Evolutionary conservation across 768 basidiomycete genomes (phyloP).

Genomic region (Mrakia frigida): DNA sequence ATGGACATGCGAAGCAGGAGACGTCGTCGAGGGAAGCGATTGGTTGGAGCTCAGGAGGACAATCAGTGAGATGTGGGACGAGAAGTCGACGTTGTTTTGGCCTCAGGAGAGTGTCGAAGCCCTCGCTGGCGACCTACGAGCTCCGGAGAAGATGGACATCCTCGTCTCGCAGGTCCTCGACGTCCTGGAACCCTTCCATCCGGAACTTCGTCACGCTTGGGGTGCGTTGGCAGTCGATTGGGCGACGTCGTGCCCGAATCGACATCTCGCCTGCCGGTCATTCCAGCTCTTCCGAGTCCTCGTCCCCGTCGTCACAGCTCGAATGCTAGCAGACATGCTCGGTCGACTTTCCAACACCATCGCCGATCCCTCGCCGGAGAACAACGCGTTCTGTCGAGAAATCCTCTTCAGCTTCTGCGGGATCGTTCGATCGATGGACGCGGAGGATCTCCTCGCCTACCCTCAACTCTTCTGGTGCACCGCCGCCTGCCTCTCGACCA

Average conservation of each 20-base stretch:
- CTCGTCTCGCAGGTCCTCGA: conserved; percentile 63
- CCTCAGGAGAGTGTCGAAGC: conserved; percentile 35
- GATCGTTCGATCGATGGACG: conserved; percentile 58
- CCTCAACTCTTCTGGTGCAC: conserved; percentile 86
- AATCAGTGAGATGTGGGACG: conserved; percentile 35
- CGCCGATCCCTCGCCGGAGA: conserved; percentile 65
- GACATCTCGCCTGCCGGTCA: conserved; percentile 78
- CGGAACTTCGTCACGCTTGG: conserved; percentile 67
- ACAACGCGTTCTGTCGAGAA: conserved; percentile 77
- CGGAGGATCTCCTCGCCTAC: conserved; percentile 54
- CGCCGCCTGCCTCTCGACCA: conserved; percentile 73
- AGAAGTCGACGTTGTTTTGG: conserved; percentile 39
- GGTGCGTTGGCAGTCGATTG: conserved; percentile 73
- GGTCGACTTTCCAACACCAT: conserved; percentile 79
- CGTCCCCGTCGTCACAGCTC: conserved; percentile 62
- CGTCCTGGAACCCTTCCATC: conserved; percentile 64
- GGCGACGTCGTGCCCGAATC: conserved; percentile 81
- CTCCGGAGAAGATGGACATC: conserved; percentile 43
- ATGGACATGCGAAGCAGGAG: conserved; percentile 50
- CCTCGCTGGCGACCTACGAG: conserved; percentile 35
- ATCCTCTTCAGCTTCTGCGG: conserved; percentile 59
- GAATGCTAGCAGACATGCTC: conserved; percentile 70
- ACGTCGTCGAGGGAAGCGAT: conserved; percentile 35
- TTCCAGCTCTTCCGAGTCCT: conserved; percentile 83
- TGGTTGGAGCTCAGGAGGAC: conserved; percentile 38